Evolutionary conservation across 805 yeast genomes (phyloP).

Genomic region (Saccharomyces eubayanus): DNA sequence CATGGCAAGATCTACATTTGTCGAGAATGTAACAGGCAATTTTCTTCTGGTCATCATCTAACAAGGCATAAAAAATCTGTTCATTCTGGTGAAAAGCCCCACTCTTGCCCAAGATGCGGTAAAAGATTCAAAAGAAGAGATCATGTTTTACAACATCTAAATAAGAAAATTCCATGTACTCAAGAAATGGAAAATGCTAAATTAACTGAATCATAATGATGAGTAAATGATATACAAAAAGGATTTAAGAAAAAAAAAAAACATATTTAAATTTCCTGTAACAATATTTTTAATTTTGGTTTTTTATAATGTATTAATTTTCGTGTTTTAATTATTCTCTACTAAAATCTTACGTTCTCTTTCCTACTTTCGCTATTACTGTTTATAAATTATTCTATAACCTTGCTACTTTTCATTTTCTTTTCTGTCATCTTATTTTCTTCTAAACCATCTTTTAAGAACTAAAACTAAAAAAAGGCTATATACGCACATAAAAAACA

Average conservation of each 20-base stretch:
- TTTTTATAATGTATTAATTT: not conserved
- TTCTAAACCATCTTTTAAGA: not conserved
- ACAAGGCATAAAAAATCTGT: slow-evolving; percentile 34
- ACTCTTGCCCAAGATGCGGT: slow-evolving; percentile 33
- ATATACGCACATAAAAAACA: not conserved
- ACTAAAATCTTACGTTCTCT: not conserved
- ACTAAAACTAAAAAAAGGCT: not conserved
- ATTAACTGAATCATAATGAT: not conserved
- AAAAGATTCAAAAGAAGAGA: slow-evolving; percentile 33
- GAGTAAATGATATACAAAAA: not conserved
- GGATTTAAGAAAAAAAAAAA: not conserved
- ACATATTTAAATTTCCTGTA: not conserved
- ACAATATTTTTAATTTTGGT: slow-evolving; percentile 1
- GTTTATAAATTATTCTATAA: not conserved
- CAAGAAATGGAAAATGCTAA: slow-evolving; percentile 6
- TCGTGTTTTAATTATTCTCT: not conserved
- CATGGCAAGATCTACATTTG: slow-evolving; percentile 32
- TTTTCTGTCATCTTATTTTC: not conserved
- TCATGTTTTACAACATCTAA: slow-evolving; percentile 32
- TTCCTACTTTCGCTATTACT: too few relatives aligned
- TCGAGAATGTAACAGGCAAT: slow-evolving; percentile 31
- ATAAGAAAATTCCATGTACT: slow-evolving; percentile 31
- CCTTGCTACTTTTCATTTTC: not conserved
- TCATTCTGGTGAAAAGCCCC: slow-evolving; percentile 33
- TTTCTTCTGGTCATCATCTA: slow-evolving; percentile 32